These are phyloP conservation scores for Henckelia pumila DNA, from an alignment of 257 asterid genomes.

Conservation along the genomic window DNA sequence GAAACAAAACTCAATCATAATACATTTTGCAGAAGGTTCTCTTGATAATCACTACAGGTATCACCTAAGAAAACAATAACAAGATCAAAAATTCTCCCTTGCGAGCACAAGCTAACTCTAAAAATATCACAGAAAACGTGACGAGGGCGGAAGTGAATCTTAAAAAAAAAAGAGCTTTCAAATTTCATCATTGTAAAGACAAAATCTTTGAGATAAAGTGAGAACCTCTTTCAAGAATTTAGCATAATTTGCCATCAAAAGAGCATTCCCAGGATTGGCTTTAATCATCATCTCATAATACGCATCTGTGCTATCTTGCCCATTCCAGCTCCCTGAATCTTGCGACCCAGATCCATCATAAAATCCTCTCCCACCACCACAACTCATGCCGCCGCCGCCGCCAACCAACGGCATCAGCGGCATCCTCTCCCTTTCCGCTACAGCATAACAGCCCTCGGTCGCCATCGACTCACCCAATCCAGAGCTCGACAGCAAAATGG, in stretches of 20 bases:
- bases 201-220: not conserved
- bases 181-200: no score
- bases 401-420: slow-evolving; percentile 40
- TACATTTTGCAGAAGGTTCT: no score
- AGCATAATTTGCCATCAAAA: slow-evolving; percentile 74
- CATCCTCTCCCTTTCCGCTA: slow-evolving; percentile 30
- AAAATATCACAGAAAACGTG: no score
- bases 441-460: slow-evolving; percentile 18
- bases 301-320: slow-evolving; percentile 47
- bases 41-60: no score
- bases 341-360: slow-evolving; percentile 36
- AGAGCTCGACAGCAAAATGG: slow-evolving; percentile 32
- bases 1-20: no score
- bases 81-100: no score
- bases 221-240: slow-evolving; percentile 72
- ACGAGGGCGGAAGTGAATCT: no score
- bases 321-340: slow-evolving; percentile 52
- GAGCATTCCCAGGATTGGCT: slow-evolving; percentile 67
- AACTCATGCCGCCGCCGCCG: slow-evolving; percentile 40
- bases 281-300: slow-evolving; percentile 70
- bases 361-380: slow-evolving; percentile 50
- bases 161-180: no score
- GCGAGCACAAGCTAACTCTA: no score
- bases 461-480: slow-evolving; percentile 35
- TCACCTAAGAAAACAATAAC: no score